A percentile compares a stretch with the other conserved stretches of the same genome.
Evolutionary conservation across 2,329 filamentous ascomycete species (phyloP).

Genomic region (Neonectria ditissima): DNA sequence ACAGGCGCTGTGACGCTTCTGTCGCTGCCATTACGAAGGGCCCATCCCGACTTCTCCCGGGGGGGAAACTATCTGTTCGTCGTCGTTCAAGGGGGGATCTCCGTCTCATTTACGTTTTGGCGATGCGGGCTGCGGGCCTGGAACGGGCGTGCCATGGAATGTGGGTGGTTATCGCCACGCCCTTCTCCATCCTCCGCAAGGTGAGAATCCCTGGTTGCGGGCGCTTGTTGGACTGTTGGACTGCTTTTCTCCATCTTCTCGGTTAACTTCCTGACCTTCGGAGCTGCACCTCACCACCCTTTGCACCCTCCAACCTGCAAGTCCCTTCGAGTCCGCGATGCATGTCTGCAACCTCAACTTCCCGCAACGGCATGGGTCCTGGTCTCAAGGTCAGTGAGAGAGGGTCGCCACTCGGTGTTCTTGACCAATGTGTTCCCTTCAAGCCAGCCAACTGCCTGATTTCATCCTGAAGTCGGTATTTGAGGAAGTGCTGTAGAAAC

Average conservation of each 20-base stretch:
- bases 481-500: neutral
- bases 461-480: neutral
- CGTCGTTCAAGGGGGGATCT: constrained; percentile 35
- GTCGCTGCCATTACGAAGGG: constrained; percentile 14
- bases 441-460: neutral
- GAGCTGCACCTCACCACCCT: constrained; percentile 29
- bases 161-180: constrained; percentile 19
- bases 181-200: constrained; percentile 23
- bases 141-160: constrained; percentile 11
- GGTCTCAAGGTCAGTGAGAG: constrained; percentile 13
- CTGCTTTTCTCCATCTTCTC: constrained; percentile 33
- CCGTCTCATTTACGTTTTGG: constrained; percentile 43
- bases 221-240: constrained; percentile 31
- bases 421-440: constrained; percentile 9
- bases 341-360: neutral
- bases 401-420: neutral
- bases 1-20: constrained; percentile 15
- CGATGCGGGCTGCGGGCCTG: constrained; percentile 32
- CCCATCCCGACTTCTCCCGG: constrained; percentile 41
- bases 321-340: neutral
- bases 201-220: constrained; percentile 34
- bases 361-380: neutral
- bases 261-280: constrained; percentile 45
- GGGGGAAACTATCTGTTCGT: too few relatives aligned
- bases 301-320: constrained; percentile 20